Base-by-base conservation (phyloP, 768 basidiomycete species). In the Termitomyces sp. region DNA sequence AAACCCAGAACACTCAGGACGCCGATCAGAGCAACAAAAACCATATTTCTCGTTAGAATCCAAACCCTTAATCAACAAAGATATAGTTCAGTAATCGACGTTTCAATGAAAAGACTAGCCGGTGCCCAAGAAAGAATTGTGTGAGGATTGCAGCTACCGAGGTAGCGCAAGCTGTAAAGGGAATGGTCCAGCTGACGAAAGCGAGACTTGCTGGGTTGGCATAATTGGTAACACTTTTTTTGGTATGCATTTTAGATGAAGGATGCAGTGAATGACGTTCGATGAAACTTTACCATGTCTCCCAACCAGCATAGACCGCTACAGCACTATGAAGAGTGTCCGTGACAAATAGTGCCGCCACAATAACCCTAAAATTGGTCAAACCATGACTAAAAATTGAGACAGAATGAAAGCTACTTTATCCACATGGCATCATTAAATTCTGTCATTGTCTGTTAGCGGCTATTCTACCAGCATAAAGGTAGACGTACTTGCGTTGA, bases 71-170 rank as follows among this genome's bases (percentile, higher is more conserved):
- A 13, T 24, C 13, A 28, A 36, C 24, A 41, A 34, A n/a, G 24
- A 18, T 22, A 36, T 18, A 55, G 36, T 36, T 20, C 16, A 26
- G 15, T 9, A 28, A 34, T 31, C 9, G 46, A 29, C 36, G 2
- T n/a, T 15, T 50, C 31, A 31, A 10, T 34, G 8, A 22, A 47
- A 56, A 20, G n/a, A 57, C 73, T 26, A 52, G 75, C 80, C 81
- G 76, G 61, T 77, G 70, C 1, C 70, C 75, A 28, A 82, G 69
- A 68, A 79, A 82, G 36, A 68, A 54, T 60, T 84, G 82, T 0
- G 81, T 80, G n/a, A 81, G 69, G 33, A 82, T 64, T 0, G 80
- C 81, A 18, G 78, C 74, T 6, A 80, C 64, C 1, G 78, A 69
- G 6, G 75, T 80, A 5, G 75, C 77, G 22, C 75, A 66, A 5